phyloP scores from a whole-genome alignment of 2,329 filamentous ascomycete genomes.

The Huntiella bhutanensis region DNA sequence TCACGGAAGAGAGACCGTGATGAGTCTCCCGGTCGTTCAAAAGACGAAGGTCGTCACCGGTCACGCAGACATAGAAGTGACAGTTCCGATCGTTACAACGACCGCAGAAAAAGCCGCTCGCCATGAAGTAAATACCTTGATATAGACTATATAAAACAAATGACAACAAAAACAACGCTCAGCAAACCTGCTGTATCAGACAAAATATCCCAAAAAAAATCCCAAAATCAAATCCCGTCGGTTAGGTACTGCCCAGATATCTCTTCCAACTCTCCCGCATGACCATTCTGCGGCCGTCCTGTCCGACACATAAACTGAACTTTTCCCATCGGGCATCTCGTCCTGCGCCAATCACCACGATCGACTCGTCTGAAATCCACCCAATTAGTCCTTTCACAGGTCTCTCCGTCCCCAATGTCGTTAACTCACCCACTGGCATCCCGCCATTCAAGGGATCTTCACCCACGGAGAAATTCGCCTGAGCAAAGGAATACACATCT shows the following conservation, averaged over 20 bases:
- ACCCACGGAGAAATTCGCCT: constrained; percentile 63
- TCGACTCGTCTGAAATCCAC: constrained; percentile 56
- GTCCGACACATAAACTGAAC: constrained; percentile 51
- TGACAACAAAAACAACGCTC: not conserved
- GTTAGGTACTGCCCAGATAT: constrained; percentile 36
- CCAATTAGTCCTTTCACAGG: constrained; percentile 71
- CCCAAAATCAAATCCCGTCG: not conserved
- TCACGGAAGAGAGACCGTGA: no score
- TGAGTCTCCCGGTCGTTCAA: not conserved
- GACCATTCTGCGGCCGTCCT: constrained; percentile 48
- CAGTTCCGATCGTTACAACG: constrained; percentile 1
- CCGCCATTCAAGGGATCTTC: constrained; percentile 42
- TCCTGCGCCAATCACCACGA: constrained; percentile 64
- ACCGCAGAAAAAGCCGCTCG: not conserved
- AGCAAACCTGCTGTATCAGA: not conserved
- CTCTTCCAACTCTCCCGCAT: constrained; percentile 65
- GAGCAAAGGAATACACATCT: constrained; percentile 73
- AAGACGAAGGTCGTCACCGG: constrained; percentile 11
- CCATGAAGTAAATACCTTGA: no score
- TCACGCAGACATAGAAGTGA: constrained; percentile 24
- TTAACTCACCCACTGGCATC: constrained; percentile 24
- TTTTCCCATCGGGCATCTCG: constrained; percentile 75
- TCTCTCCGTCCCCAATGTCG: constrained; percentile 30
- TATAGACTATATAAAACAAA: not conserved
- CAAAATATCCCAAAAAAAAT: not conserved